Conservation (phyloP, 257 asterid species). For the Scutellaria barbata region DNA sequence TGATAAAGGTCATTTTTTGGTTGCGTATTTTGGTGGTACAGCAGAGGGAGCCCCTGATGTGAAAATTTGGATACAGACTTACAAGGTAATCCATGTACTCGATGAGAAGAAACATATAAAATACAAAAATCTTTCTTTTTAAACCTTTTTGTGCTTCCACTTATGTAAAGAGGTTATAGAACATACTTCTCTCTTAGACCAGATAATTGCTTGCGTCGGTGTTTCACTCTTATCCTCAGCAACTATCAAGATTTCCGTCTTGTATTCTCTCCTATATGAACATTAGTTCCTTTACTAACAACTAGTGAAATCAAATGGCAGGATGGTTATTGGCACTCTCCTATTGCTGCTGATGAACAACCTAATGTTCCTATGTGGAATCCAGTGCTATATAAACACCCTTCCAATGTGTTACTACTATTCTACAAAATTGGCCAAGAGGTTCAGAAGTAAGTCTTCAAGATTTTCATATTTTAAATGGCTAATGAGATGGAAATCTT, state of each 20-base stretch:
- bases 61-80: conserved; percentile 83
- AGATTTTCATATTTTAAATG: not conserved
- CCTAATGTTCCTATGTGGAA: conserved; percentile 88
- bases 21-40: conserved; percentile 92
- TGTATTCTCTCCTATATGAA: not conserved
- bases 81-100: conserved; percentile 57
- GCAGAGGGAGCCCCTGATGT: conserved; percentile 93
- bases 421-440: conserved; percentile 87
- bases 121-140: too few species aligned
- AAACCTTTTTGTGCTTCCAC: conserved; percentile 6
- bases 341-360: conserved; percentile 81
- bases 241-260: conserved; percentile 12
- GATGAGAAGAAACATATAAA: not conserved
- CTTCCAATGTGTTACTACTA: conserved; percentile 69
- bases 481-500: not conserved
- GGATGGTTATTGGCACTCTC: conserved; percentile 82
- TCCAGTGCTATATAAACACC: conserved; percentile 78
- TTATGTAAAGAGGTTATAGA: not conserved
- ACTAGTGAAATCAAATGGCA: conserved; percentile 36
- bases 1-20: conserved; percentile 69
- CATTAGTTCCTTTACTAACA: not conserved
- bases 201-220: too few species aligned
- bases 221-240: not conserved
- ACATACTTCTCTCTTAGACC: not conserved
- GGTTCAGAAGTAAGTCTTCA: conserved; percentile 75